These are phyloP conservation scores for Penicillium desertorum DNA, from an alignment of 495 filamentous ascomycete genomes.

Conservation along the genomic window DNA sequence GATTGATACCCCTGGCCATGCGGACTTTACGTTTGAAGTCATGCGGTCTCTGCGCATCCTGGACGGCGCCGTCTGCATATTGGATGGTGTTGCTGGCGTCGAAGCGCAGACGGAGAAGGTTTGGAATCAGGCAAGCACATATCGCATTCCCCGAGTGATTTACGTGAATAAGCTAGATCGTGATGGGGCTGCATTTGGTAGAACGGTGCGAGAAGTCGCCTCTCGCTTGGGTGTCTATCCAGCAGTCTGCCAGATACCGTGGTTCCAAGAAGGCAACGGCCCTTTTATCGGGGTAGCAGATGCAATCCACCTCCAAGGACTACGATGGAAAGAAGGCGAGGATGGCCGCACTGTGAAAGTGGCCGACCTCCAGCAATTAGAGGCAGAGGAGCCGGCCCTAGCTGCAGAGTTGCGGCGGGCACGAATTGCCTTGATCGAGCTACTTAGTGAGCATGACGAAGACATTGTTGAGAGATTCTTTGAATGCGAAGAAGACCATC, in stretches of 20 bases:
- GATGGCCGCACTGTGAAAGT: constrained; percentile 65
- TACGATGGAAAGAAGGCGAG: constrained; percentile 56
- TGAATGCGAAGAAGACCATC: constrained; percentile 68
- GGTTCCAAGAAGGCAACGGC: constrained; percentile 76
- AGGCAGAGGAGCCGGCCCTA: constrained; percentile 52
- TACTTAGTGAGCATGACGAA: constrained; percentile 85
- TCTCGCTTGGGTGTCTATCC: constrained; percentile 79
- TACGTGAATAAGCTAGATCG: constrained; percentile 97
- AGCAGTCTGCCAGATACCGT: constrained; percentile 90
- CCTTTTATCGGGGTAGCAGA: constrained; percentile 81
- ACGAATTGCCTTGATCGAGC: constrained; percentile 74
- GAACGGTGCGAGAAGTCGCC: constrained; percentile 82
- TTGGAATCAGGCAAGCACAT: constrained; percentile 85
- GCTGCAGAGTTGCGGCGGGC: constrained; percentile 72
- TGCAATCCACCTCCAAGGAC: constrained; percentile 60
- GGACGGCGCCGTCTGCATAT: constrained; percentile 92
- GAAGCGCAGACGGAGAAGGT: constrained; percentile 98
- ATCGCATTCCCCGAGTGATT: constrained; percentile 80
- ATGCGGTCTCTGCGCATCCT: constrained; percentile 88
- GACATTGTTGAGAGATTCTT: constrained; percentile 79
- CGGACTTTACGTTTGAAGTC: constrained; percentile 98
- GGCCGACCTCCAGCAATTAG: constrained; percentile 50
- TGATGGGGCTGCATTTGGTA: constrained; percentile 85
- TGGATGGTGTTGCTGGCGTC: constrained; percentile 95
- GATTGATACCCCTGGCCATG: constrained; percentile 96